Conservation (phyloP, 148 eudicot genomes). For the Vaccinium myrtillus region DNA sequence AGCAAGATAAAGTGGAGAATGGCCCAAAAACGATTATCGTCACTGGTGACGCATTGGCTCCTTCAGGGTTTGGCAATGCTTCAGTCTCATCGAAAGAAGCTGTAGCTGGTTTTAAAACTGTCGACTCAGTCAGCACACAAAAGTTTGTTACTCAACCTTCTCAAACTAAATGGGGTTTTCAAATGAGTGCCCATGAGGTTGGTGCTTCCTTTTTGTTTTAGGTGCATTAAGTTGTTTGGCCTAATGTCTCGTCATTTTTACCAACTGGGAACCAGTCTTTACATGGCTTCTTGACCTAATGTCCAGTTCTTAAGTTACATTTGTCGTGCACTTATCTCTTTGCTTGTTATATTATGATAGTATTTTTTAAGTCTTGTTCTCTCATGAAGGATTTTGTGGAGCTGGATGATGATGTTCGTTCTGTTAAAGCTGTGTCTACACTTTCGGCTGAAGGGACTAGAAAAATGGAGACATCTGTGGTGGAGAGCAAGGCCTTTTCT, state of each 20-base stretch:
- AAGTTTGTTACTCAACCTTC: conserved; percentile 31
- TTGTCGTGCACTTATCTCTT: neutral
- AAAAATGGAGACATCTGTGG: conserved; percentile 24
- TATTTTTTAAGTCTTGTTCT: conserved; percentile 1
- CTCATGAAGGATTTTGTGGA: conserved; percentile 52
- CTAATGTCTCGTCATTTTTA: neutral
- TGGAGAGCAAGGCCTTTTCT: conserved; percentile 24
- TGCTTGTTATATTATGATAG: neutral
- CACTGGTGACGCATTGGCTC: conserved; percentile 20
- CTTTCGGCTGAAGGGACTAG: conserved; percentile 26
- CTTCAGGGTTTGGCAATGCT: conserved; percentile 27
- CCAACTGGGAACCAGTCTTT: neutral
- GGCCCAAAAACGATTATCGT: conserved; percentile 15
- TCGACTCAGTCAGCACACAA: conserved; percentile 23
- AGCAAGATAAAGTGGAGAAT: conserved; percentile 31
- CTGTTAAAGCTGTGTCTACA: conserved; percentile 35
- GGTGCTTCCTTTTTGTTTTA: neutral
- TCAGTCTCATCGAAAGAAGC: conserved; percentile 23
- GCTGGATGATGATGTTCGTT: conserved; percentile 48
- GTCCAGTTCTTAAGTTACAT: neutral
- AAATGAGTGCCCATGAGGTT: conserved; percentile 91
- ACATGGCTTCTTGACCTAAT: neutral
- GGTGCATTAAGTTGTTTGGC: neutral
- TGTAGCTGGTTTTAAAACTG: conserved; percentile 18
- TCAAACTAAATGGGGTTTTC: conserved; percentile 60